Base-by-base conservation (phyloP, 1,139 yeast genomes). In the Ogataea hybrid region DNA sequence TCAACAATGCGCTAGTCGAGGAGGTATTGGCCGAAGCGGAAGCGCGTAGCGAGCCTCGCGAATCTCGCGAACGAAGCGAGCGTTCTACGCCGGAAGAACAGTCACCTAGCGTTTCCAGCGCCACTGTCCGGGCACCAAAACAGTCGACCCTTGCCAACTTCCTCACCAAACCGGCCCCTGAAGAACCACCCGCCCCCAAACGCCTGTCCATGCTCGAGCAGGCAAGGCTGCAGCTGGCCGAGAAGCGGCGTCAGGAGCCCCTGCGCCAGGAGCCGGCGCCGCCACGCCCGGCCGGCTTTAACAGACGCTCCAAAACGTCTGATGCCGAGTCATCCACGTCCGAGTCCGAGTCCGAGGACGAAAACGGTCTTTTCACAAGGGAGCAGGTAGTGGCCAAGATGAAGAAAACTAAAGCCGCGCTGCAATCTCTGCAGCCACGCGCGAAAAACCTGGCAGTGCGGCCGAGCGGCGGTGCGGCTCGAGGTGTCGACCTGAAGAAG, bases 211-310 rank as follows among this genome's bases (percentile, higher is more conserved):
- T 53, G 39, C 42, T 63, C 9, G 66, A 63, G 28, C 48, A 51
- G 23, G 64, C 65, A 1, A 62, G 65, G 39, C 46, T 63, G 54
- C 71, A 69, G 36, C 50, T 69, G 9, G 43, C 63, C 47, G 51
- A 67, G 58, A 54, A 61, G 54, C 54, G 75, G 56, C 51, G 48
- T 25, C 43, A 31, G 14, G 35, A 34, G 21, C 33, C 27, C n/a
- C 36, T 39, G 4, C 22, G 32, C 10, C 47, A 55, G 7, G 61
- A 65, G 3, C 80, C 80, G 1, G 80, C 81, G 36, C 84, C 96
- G 3, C 77, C 96, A 1, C 71, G 96, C 39, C 85, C 90, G 0
- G 79, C 95, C 1, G 97, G 96, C 0, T 90, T 88, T 63, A 85
- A 88, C 57, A 57, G 49, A 15, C 32, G 39, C 5, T 58, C 52